phyloP scores from a whole-genome alignment of 2,329 filamentous ascomycete species.

The Colletotrichum sp. region DNA sequence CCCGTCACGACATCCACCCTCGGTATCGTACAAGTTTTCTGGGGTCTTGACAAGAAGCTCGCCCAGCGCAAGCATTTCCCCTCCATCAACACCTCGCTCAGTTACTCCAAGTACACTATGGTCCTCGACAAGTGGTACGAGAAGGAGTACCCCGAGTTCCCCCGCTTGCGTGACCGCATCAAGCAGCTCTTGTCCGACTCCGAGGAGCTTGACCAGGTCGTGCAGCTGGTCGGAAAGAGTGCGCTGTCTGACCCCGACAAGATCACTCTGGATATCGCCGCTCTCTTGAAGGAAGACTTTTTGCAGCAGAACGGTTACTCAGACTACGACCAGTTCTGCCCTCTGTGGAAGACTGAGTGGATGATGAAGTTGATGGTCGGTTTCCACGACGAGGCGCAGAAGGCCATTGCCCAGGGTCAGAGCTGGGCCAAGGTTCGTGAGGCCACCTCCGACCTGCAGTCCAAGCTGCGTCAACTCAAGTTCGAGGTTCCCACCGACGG shows the following conservation, averaged over 20 bases:
- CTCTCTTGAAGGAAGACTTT: conserved; percentile 96
- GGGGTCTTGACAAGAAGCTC: conserved; percentile 99
- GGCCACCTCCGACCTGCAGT: conserved; percentile 85
- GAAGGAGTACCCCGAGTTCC: conserved; percentile 93
- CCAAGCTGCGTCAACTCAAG: conserved; percentile 88
- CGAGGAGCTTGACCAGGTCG: conserved; percentile 97
- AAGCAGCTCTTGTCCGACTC: conserved; percentile 93
- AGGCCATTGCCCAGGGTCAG: conserved; percentile 89
- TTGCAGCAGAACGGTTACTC: conserved; percentile 99
- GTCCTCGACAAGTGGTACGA: conserved; percentile 93
- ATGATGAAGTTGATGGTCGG: conserved; percentile 99
- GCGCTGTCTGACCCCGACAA: conserved; percentile 96
- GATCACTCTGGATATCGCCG: conserved; percentile 93
- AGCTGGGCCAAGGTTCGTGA: conserved; percentile 94
- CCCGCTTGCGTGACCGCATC: conserved; percentile 88
- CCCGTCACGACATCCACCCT: conserved; percentile 94
- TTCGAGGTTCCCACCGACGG: conserved; percentile 92
- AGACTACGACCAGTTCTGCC: conserved; percentile 99
- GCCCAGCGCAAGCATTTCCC: conserved; percentile 99
- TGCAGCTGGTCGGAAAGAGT: conserved; percentile 97
- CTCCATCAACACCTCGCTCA: conserved; percentile 92
- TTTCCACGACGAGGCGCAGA: conserved; percentile 97
- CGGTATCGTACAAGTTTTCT: conserved; percentile 98
- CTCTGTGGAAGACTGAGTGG: conserved; percentile 99
- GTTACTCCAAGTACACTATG: conserved; percentile 95